Conservation (phyloP, 306 rosid genomes). For the Coriaria nepalensis region DNA sequence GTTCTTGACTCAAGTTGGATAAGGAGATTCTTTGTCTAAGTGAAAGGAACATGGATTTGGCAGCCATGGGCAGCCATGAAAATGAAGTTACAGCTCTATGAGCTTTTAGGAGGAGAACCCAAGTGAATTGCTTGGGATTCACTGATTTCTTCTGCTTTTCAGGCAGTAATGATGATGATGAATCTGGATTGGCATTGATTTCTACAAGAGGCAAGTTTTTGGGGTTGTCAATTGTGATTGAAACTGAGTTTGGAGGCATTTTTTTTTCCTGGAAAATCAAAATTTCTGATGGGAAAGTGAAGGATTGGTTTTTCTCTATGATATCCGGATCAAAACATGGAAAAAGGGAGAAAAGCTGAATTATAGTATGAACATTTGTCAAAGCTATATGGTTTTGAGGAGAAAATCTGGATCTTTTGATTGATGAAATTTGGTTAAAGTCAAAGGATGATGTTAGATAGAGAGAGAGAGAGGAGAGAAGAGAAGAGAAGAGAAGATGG, state of each 20-base stretch:
- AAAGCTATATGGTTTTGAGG: too few species aligned
- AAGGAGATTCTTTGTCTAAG: constrained; percentile 57
- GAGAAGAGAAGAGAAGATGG: too few species aligned
- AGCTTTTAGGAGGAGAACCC: constrained; percentile 79
- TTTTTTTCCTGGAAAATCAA: neutral
- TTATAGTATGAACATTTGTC: too few species aligned
- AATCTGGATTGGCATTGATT: constrained; percentile 19
- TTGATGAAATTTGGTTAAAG: too few species aligned
- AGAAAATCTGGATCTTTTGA: too few species aligned
- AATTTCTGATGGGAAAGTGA: too few species aligned
- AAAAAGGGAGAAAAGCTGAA: too few species aligned
- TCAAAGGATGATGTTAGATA: too few species aligned
- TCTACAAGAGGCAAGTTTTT: constrained; percentile 32
- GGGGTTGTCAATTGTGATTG: constrained; percentile 41
- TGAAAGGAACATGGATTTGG: constrained; percentile 24
- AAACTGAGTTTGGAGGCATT: constrained; percentile 67
- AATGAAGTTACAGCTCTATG: constrained; percentile 48
- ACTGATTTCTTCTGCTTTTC: constrained; percentile 51
- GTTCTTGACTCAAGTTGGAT: constrained; percentile 48
- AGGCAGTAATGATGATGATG: constrained; percentile 39
- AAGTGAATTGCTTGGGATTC: constrained; percentile 67
- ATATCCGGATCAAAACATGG: too few species aligned
- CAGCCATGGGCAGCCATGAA: constrained; percentile 54
- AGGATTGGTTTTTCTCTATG: too few species aligned
- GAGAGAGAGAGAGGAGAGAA: too few species aligned